Evolutionary conservation across 352 stramenopile species (phyloP).

Genomic region (Phytopythium cucurbitacearum): DNA sequence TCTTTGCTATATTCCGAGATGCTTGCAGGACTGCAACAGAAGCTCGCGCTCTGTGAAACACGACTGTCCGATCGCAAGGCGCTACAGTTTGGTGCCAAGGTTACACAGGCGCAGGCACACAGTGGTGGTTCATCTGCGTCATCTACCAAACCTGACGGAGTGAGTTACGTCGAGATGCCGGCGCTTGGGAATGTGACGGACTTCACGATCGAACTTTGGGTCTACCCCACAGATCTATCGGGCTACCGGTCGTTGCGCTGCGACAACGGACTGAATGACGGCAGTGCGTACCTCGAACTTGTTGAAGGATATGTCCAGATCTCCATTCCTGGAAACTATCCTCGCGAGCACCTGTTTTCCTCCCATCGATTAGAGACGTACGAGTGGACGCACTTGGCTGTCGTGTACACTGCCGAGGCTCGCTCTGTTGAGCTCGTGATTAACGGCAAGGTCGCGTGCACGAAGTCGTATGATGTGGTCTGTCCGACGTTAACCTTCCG

Average conservation of each 20-base stretch:
- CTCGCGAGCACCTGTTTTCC: constrained; percentile 67
- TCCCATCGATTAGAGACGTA: constrained; percentile 44
- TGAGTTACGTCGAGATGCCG: constrained; percentile 66
- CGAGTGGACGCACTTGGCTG: constrained; percentile 65
- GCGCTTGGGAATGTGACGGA: constrained; percentile 52
- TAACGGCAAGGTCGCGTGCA: constrained; percentile 40
- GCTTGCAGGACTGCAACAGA: constrained; percentile 51
- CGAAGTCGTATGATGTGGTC: constrained; percentile 36
- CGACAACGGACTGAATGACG: constrained; percentile 66
- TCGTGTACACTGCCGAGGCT: constrained; percentile 37
- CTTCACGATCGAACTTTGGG: constrained; percentile 82
- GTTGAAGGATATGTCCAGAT: constrained; percentile 63
- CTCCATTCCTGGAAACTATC: constrained; percentile 63
- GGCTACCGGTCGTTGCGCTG: constrained; percentile 66
- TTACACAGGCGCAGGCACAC: constrained; percentile 2
- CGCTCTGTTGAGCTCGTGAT: constrained; percentile 38
- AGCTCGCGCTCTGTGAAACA: constrained; percentile 41
- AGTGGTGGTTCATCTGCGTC: background rate
- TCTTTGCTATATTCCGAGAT: constrained; percentile 74
- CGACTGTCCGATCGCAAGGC: constrained; percentile 39
- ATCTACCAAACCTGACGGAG: constrained; percentile 39
- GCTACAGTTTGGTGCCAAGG: constrained; percentile 55
- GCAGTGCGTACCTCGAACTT: constrained; percentile 73
- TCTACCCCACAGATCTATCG: constrained; percentile 57
- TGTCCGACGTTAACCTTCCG: constrained; percentile 45